Base-by-base conservation (phyloP, 495 filamentous ascomycete genomes). In the Thozetella sp. region DNA sequence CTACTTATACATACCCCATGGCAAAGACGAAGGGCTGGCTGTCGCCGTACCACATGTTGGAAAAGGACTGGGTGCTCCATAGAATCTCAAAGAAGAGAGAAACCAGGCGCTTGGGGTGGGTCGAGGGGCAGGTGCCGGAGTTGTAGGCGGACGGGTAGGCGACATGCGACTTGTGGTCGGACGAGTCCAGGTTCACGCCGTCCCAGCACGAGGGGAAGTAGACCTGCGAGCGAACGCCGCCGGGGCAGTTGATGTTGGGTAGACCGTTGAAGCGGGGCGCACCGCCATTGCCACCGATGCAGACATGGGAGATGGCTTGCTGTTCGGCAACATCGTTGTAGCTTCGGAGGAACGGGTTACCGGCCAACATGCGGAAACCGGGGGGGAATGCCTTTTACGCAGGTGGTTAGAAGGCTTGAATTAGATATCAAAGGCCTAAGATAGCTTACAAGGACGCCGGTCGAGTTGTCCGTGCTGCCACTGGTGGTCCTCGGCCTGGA, bases 131-230 rank as follows among this genome's bases (percentile, higher is more conserved):
- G 3, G 37, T 51, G 10, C 84, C 83, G 23, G 63, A 71, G 55
- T 82, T 72, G 12, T 66, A 58, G 20, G 62, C 67, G 56, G 61
- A 72, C 2, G 86, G 85, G 57, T 83, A 88, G 3, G 75, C 66
- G 60, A 89, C 78, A 63, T 89, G 87, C 6, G 77, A 77, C 70
- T 82, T 80, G 66, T 88, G 82, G 64, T 80, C 71, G 2, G 71
- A 53, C 4, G 72, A 75, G 63, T 85, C 80, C 51, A 84, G 79
- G 27, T 88, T 76, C 22, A 52, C 74, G 11, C 88, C 87, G 64
- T 92, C 86, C 86, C 88, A 92, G 76, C 90, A 93, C 4, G 86
- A 88, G 4, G 90, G 90, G 73, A 93, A 91, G 78, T 87, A 84
- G 30, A 93, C 69, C 66, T 93, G 88, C 34, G 90, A 71, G 43